Base-by-base conservation (phyloP, 2,329 filamentous ascomycete genomes). In the Colletotrichum sp. region DNA sequence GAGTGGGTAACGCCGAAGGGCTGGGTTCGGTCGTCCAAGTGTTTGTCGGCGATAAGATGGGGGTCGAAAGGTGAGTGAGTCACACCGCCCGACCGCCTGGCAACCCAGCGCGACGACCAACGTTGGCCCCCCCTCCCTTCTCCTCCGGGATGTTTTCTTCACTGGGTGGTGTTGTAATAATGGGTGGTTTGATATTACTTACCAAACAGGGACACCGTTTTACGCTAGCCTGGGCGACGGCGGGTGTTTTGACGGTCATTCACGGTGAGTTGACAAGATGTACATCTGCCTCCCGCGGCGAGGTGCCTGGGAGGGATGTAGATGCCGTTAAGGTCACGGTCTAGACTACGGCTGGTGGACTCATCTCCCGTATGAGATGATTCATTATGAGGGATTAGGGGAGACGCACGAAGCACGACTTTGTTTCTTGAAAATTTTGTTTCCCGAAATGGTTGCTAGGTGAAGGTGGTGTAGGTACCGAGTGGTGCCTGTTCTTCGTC, bases 41-140 rank as follows among this genome's bases (percentile, higher is more conserved):
- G 38, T 43, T 43, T 43, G 38, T 75, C 72, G 72, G 72, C 72
- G 68, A 75, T 75, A 72, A 72, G 66, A 55, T 12, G 36, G 16
- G 32, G 28, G 21, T n/a, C 18, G 57, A n/a, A 21, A 30, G 57
- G 30, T 30, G 28, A 60, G 68, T 75, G 72, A 75, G 72, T 72
- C 72, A 75, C 71, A 75, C 68, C 68, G 68, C 61, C 66, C 38
- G 38, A 32, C 52, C 55, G 61, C 61, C 61, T 43, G 38, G 38
- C 38, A 43, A 43, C 38, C 38, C 38, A n/a, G 38, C 38, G 38
- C 38, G 38, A 43, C 18, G 38, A 43, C 38, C 38, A 43, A 43
- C 38, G 18, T n/a, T n/a, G 38, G 2, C 18, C 48, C 48, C 64
- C 38, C 12, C 21, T 21, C 24, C n/a, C 60, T 21, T 21, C 60